Conservation (phyloP, 495 filamentous ascomycete genomes). For the Xylaria intraflava region DNA sequence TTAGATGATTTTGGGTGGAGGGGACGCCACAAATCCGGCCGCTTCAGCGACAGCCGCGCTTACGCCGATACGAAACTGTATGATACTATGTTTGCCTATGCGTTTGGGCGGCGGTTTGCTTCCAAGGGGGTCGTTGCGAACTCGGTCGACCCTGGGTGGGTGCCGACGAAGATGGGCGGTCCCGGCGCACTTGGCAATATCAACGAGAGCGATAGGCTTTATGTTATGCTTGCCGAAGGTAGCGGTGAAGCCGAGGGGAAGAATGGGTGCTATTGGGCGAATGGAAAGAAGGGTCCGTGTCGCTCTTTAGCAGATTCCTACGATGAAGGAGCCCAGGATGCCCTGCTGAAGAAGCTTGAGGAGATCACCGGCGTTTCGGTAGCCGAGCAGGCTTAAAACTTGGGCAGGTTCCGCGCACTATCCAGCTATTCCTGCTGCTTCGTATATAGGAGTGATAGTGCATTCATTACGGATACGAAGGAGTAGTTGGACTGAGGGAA, state of each 20-base stretch:
- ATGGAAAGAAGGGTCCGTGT: constrained; percentile 1
- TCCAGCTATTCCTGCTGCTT: background rate
- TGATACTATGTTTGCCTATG: constrained; percentile 48
- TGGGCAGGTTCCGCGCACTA: background rate
- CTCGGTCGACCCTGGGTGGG: constrained; percentile 56
- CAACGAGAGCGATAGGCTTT: constrained; percentile 39
- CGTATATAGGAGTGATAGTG: too few species aligned
- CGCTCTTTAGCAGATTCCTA: background rate
- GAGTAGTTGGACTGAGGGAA: too few species aligned
- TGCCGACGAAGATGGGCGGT: constrained; percentile 57
- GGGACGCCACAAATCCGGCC: constrained; percentile 11
- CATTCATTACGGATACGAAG: too few species aligned
- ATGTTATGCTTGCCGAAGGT: constrained; percentile 41
- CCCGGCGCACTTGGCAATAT: constrained; percentile 39
- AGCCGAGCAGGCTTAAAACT: background rate
- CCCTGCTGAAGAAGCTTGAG: constrained; percentile 17
- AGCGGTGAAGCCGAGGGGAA: constrained; percentile 20
- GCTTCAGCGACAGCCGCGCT: constrained; percentile 16
- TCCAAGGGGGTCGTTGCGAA: constrained; percentile 41
- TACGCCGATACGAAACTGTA: constrained; percentile 51
- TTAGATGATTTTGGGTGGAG: constrained; percentile 34
- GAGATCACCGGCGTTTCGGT: constrained; percentile 14
- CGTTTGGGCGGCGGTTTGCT: constrained; percentile 44
- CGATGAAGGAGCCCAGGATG: constrained; percentile 5
- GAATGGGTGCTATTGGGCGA: constrained; percentile 22